A percentile compares a stretch with the other conserved stretches of the same genome.
phyloP scores from a whole-genome alignment of 768 basidiomycete genomes.

The Calvatia gigantea region DNA sequence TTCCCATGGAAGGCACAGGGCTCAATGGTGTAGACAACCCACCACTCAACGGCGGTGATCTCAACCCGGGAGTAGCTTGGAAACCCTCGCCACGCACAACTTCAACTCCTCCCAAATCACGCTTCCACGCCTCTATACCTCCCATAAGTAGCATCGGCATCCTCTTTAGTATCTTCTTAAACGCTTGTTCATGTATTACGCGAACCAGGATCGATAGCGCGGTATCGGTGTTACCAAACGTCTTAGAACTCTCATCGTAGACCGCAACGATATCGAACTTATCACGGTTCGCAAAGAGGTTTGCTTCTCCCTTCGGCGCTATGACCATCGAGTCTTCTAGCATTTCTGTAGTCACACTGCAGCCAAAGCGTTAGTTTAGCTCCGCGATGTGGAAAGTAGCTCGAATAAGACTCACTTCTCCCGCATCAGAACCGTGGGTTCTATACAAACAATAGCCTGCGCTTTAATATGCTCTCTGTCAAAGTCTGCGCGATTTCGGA shows the following conservation, averaged over 20 bases:
- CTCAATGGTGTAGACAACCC: background rate
- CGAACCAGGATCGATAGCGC: constrained; percentile 59
- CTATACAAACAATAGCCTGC: constrained; percentile 75
- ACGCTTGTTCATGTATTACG: constrained; percentile 72
- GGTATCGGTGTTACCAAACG: constrained; percentile 43
- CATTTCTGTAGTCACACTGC: constrained; percentile 59
- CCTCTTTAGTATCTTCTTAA: constrained; percentile 65
- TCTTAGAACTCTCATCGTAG: constrained; percentile 67
- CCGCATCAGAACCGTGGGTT: constrained; percentile 72
- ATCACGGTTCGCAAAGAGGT: constrained; percentile 79
- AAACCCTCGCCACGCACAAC: constrained; percentile 18
- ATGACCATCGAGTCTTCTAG: constrained; percentile 76
- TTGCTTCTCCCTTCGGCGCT: constrained; percentile 65
- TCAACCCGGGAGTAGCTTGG: background rate
- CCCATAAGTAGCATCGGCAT: constrained; percentile 83
- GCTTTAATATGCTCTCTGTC: constrained; percentile 68
- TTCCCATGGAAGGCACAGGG: constrained; percentile 6
- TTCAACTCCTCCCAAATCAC: constrained; percentile 42
- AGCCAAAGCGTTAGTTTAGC: background rate
- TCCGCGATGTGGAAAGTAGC: constrained; percentile 1
- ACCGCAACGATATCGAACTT: constrained; percentile 87
- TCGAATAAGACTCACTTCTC: constrained; percentile 49
- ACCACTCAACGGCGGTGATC: constrained; percentile 16
- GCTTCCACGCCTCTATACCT: constrained; percentile 80
- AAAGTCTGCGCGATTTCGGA: constrained; percentile 76